These are phyloP conservation scores for Dactylella cylindrospora DNA, from an alignment of 2,329 filamentous ascomycete species.

Conservation along the genomic window DNA sequence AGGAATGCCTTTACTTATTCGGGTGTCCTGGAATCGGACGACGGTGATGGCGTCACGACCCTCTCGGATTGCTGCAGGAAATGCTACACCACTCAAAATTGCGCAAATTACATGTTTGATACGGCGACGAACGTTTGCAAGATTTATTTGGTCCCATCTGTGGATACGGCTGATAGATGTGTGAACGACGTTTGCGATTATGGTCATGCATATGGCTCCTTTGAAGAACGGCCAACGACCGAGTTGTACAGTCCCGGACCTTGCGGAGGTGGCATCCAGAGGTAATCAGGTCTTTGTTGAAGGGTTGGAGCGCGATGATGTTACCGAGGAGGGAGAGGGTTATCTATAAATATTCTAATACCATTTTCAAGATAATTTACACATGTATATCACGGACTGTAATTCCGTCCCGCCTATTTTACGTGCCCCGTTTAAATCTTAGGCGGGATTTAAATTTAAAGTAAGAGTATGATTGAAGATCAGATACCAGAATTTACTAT, in stretches of 20 bases:
- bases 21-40: background rate
- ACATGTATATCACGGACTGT: no score
- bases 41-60: background rate
- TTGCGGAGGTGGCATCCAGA: slow-evolving; percentile 10
- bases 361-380: no score
- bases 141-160: background rate
- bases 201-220: background rate
- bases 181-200: background rate
- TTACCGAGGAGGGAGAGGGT: no score
- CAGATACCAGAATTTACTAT: no score
- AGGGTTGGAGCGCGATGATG: no score
- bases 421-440: no score
- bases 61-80: slow-evolving; percentile 3
- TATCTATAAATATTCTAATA: no score
- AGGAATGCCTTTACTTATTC: slow-evolving; percentile 20
- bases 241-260: slow-evolving; percentile 17
- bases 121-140: background rate
- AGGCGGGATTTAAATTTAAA: no score
- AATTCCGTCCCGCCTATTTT: no score
- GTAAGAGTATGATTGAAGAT: no score
- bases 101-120: slow-evolving; percentile 24
- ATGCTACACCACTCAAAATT: slow-evolving; percentile 6
- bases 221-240: slow-evolving; percentile 2
- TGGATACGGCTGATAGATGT: background rate
- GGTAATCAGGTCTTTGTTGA: no score